Base-by-base conservation (phyloP, 257 asterid genomes). In the Nicotiana knightiana region DNA sequence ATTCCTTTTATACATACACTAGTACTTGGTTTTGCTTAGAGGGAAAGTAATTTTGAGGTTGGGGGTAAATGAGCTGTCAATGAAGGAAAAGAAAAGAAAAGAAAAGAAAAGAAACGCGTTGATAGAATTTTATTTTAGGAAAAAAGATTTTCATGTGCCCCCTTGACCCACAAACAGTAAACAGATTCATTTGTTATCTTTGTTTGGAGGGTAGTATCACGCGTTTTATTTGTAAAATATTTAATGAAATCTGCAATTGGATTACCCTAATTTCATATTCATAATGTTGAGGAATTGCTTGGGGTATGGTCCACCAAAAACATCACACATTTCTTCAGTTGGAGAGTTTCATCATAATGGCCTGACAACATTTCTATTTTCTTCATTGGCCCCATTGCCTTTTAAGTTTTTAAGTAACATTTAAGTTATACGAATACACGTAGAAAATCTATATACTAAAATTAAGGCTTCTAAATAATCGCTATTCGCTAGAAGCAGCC, bases 261-360 rank as follows among this genome's bases (percentile, higher is more conserved):
- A 51, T 73, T 73, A 63, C 16, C 4, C 26, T 58, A 51, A 24
- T 61, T 71, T 75, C 62, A 48, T 75, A 75, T 71, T 75, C 62
- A 48, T 75, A 75, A 75, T 51, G 64, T 75, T 24, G 79, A 26
- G 62, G 43, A 75, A 75, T 51, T 75, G 63, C 43, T 24, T 21
- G 9, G 39, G 80, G 46, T 51, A 75, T 51, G 63, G 80, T 75
- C 80, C 80, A 51, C 80, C 35, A 75, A 37, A 75, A 21, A 51
- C 80, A 75, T 75, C 80, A 75, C 80, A 75, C 80, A 75, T 75
- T 75, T 51, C 63, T 75, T 75, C 46, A 75, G 62, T 75, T 75
- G 12, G 80, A 51, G 28, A 75, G 62, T 75, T 75, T 51, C 80
- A 75, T 51, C 16, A 51, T 75, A 75, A 75, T 51, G 43, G 46